Conservation (phyloP, 2,329 filamentous ascomycete genomes). For the Dactylellina sp. region DNA sequence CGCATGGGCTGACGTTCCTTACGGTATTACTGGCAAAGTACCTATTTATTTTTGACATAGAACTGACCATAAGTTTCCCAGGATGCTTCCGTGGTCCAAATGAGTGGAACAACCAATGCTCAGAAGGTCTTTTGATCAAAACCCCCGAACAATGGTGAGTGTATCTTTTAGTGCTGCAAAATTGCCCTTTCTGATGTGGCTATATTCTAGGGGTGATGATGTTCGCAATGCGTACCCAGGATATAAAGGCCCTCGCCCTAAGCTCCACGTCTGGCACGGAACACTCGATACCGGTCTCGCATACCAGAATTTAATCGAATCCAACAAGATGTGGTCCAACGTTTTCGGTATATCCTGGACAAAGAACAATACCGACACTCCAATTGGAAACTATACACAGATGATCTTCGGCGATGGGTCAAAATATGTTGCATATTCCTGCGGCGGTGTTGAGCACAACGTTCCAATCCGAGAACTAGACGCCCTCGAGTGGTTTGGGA, state of each 20-base stretch:
- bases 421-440: slow-evolving; percentile 61
- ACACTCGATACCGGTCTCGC: slow-evolving; percentile 62
- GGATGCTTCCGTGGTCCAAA: slow-evolving; percentile 61
- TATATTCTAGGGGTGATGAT: slow-evolving; percentile 55
- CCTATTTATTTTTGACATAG: too few species aligned
- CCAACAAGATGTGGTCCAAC: slow-evolving; percentile 61
- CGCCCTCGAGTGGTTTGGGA: slow-evolving; percentile 38
- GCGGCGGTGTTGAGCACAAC: slow-evolving; percentile 57
- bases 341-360: slow-evolving; percentile 57
- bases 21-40: too few species aligned
- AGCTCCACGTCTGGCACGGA: slow-evolving; percentile 63
- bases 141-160: slow-evolving; percentile 39
- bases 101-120: slow-evolving; percentile 40
- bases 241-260: slow-evolving; percentile 62
- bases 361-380: slow-evolving; percentile 60
- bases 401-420: slow-evolving; percentile 63
- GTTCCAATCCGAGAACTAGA: slow-evolving; percentile 41
- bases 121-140: slow-evolving; percentile 33
- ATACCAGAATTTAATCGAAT: slow-evolving; percentile 60
- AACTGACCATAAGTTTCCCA: too few species aligned
- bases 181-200: neutral
- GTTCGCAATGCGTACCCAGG: slow-evolving; percentile 63
- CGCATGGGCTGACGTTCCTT: slow-evolving; percentile 66
- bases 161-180: neutral
- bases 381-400: slow-evolving; percentile 62